These are phyloP conservation scores for Astragalus glycyphyllos DNA, from an alignment of 306 rosid species.

Conservation along the genomic window DNA sequence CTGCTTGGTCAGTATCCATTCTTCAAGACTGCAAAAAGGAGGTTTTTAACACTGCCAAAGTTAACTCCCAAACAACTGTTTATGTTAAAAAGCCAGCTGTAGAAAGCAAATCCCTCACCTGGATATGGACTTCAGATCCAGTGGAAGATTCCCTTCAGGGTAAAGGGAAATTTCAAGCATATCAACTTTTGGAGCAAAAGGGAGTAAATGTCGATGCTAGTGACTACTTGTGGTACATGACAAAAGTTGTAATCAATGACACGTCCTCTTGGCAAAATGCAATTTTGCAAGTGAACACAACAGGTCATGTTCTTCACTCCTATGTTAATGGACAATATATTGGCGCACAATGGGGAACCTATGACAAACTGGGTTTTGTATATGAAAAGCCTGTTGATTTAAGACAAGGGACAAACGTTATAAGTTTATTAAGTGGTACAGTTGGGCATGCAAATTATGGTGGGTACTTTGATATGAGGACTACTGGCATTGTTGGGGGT, in stretches of 20 bases:
- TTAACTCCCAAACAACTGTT: conserved; percentile 2
- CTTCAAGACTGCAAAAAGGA: conserved; percentile 12
- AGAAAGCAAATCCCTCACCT: background rate
- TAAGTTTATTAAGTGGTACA: conserved; percentile 3
- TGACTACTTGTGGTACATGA: conserved; percentile 10
- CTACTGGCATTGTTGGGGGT: background rate
- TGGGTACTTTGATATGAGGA: background rate
- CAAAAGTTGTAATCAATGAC: background rate
- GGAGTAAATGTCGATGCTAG: background rate
- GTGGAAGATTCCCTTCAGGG: conserved; percentile 1
- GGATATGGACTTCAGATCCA: background rate
- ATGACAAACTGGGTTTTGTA: background rate
- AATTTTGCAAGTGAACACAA: background rate
- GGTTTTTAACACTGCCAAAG: background rate
- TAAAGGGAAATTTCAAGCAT: background rate
- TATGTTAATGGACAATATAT: background rate
- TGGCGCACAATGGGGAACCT: background rate
- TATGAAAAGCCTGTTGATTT: background rate
- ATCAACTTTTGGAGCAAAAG: background rate
- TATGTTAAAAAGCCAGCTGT: background rate
- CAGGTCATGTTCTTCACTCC: background rate
- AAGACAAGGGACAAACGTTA: background rate
- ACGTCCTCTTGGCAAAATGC: background rate
- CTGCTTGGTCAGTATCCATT: conserved; percentile 10
- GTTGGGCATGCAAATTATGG: background rate